A percentile compares a stretch with the other conserved stretches of the same genome.
These are phyloP conservation scores for Colletotrichum lindemuthianum DNA, from an alignment of 2,329 filamentous ascomycete genomes.

Conservation along the genomic window DNA sequence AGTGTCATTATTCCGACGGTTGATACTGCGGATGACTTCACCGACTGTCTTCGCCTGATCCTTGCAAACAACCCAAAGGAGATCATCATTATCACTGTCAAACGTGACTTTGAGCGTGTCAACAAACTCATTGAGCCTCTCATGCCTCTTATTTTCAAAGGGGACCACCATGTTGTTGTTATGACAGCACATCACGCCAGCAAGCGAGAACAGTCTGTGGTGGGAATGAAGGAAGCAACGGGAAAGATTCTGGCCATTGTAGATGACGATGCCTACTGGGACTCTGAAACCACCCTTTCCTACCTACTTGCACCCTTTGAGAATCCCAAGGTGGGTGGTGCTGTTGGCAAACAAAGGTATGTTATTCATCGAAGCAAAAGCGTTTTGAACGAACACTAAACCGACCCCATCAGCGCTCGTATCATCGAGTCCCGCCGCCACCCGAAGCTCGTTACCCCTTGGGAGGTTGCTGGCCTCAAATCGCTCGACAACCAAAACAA, in stretches of 20 bases:
- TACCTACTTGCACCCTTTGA: constrained; percentile 43
- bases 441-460: constrained; percentile 38
- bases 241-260: constrained; percentile 41
- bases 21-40: constrained; percentile 37
- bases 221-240: constrained; percentile 37
- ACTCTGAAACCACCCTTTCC: constrained; percentile 18
- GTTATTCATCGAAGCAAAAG: not conserved
- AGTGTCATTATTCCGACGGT: constrained; percentile 43
- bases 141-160: not conserved
- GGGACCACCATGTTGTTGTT: constrained; percentile 33
- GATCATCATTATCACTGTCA: constrained; percentile 43
- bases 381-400: not conserved
- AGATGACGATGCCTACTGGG: constrained; percentile 44
- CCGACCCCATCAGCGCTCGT: constrained; percentile 33
- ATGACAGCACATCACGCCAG: constrained; percentile 36
- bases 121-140: constrained; percentile 12
- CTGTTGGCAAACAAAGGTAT: constrained; percentile 39
- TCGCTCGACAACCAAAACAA: constrained; percentile 38
- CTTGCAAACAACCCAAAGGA: constrained; percentile 39
- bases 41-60: constrained; percentile 38
- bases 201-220: constrained; percentile 41
- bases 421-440: constrained; percentile 37
- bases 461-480: constrained; percentile 43
- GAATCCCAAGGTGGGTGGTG: constrained; percentile 38
- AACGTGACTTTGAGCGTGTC: constrained; percentile 24